These are phyloP conservation scores for Nicotiana tomentosiformis DNA, from an alignment of 257 asterid genomes.

Conservation along the genomic window DNA sequence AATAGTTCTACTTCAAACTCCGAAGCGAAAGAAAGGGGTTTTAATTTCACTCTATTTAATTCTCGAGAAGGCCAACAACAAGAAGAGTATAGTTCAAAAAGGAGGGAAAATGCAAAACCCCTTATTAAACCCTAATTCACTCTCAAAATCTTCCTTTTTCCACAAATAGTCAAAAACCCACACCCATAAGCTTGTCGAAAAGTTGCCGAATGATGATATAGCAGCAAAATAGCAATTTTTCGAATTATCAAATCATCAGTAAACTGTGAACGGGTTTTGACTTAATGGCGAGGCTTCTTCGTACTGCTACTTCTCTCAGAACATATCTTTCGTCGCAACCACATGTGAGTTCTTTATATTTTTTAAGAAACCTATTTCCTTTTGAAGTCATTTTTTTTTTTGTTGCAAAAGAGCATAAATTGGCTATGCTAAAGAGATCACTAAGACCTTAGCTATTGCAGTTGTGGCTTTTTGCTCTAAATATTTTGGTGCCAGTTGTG, in stretches of 20 bases:
- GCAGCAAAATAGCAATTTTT: too few relatives aligned
- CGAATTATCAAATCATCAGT: too few relatives aligned
- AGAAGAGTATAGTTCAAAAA: background rate
- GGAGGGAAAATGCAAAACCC: constrained; percentile 30
- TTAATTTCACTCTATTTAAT: too few relatives aligned
- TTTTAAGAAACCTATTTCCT: too few relatives aligned
- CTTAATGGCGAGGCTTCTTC: constrained; percentile 55
- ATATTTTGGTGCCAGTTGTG: background rate
- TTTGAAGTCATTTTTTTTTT: too few relatives aligned
- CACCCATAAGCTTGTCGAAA: too few relatives aligned
- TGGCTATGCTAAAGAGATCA: background rate
- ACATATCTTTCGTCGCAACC: constrained; percentile 26
- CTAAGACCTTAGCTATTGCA: background rate
- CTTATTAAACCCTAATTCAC: constrained; percentile 38
- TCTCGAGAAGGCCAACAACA: background rate
- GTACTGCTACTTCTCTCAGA: constrained; percentile 39
- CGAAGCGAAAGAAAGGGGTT: background rate
- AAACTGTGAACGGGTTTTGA: too few relatives aligned
- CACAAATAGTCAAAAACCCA: too few relatives aligned
- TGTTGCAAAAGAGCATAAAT: background rate
- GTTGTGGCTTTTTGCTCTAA: background rate
- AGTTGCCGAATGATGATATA: too few relatives aligned
- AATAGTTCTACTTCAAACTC: background rate
- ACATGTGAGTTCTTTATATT: constrained; percentile 9
- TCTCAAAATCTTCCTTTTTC: constrained; percentile 2